Evolutionary conservation across 176 grass and related monocot species (phyloP).

Genomic region (Chrysopogon serrulatus): DNA sequence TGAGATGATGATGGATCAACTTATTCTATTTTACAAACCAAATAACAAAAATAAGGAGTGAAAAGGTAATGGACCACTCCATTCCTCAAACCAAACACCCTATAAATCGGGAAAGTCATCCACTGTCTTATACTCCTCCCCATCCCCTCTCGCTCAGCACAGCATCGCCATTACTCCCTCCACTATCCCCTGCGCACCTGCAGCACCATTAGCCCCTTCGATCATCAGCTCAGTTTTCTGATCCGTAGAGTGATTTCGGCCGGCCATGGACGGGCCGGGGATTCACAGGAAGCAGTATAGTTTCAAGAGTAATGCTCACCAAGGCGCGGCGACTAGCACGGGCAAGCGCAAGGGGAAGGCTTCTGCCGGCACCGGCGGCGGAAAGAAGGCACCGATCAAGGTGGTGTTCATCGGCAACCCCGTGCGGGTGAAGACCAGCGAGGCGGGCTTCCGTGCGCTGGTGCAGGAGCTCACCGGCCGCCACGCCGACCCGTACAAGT

Average conservation of each 20-base stretch:
- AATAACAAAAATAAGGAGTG: no score
- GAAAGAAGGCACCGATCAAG: slow-evolving; percentile 61
- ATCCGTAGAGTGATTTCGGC: background rate
- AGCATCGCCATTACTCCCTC: background rate
- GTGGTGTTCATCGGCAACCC: slow-evolving; percentile 86
- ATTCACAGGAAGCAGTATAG: slow-evolving; percentile 6
- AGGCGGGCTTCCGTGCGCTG: slow-evolving; percentile 55
- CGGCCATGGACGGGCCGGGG: slow-evolving; percentile 24
- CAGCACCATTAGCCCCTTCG: background rate
- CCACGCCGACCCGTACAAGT: slow-evolving; percentile 52
- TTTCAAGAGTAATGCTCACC: slow-evolving; percentile 24
- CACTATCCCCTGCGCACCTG: background rate
- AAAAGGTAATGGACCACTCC: no score
- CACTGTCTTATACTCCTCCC: background rate
- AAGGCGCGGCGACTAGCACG: background rate
- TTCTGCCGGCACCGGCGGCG: background rate
- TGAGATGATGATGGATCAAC: no score
- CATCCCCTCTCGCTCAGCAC: background rate
- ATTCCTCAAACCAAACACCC: no score
- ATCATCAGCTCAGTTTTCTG: background rate
- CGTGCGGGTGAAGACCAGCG: slow-evolving; percentile 56
- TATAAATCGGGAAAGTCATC: slow-evolving; percentile 28
- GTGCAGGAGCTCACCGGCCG: slow-evolving; percentile 89
- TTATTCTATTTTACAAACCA: no score
- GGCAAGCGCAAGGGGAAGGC: slow-evolving; percentile 16